Base-by-base conservation (phyloP, 176 grass and related monocot genomes). In the Bolboschoenus planiculmis region DNA sequence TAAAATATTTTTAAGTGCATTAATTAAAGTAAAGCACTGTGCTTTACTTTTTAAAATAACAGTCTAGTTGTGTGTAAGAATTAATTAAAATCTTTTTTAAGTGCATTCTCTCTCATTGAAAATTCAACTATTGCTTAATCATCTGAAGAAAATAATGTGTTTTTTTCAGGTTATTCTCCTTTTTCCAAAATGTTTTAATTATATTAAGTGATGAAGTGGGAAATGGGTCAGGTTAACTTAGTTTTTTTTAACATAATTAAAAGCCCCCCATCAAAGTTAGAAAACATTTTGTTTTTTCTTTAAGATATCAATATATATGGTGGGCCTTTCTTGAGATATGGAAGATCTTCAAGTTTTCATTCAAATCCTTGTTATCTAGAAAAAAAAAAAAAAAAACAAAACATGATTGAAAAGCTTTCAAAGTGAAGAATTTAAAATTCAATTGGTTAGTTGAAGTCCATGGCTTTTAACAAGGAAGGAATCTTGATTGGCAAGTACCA, bases 291-390 rank as follows among this genome's bases (percentile, higher is more conserved):
- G 1, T 75, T 77, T 77, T 77, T 77, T 77, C 72, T 33, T 53
- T 77, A 26, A 51, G 44, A 77, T 77, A 13, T 2, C 14, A 53
- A 53, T 76, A 50, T 77, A 53, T 76, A 50, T 77, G 72, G 72
- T 77, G 72, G 72, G 72, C 46, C 72, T 76, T 75, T 53, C 72
- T 77, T 77, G 27, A 77, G 72, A 77, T 77, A 77, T 77, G 72
- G 72, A 27, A 53, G 46, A 77, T 77, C 72, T 77, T 77, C 27
- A 51, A 53, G 27, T 53, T 77, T 77, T 51, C n/a, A 77, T 51
- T 77, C 23, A 77, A 77, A 77, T 77, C 72, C 24, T 77, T 51
- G 23, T 77, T 77, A 33, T 77, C 14, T 53, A 77, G 46, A 53
- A 77, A 77, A 77, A 20, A 53, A 77, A 5, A 77, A 77, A 53